Evolutionary conservation across 495 filamentous ascomycete genomes (phyloP), one percentile per base, ranked within the genome.

Genomic region (Aspergillus funiculosus): DNA sequence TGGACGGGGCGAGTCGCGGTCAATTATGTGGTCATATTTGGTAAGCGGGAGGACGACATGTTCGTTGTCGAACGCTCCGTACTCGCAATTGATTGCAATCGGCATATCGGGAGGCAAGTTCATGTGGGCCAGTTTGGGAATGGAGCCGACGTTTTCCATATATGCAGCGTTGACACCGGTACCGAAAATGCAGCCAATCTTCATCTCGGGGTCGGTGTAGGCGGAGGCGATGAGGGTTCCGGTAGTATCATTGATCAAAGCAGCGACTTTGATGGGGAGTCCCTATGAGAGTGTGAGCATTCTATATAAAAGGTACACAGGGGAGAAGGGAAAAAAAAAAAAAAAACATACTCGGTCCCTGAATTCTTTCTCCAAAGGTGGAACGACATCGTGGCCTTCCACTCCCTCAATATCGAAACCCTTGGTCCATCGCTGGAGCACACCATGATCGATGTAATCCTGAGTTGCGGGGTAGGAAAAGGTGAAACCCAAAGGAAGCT

Each of bases 21-120:
- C 91, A 53, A 97, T 86, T 58, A 86, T 79, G 48, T 85, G 70
- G 62, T 97, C 91, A 39, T 79, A 83, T 39, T 80, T 81, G 17
- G 90, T 96, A 24, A 86, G 83, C 11, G 92, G 94, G 14, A 98
- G 82, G 36, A 98, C 85, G 42, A 85, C 73, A 68, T 91, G 85
- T 67, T 98, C 90, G 66, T 96, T 97, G 69, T 98, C 92, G 61
- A 98, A 98, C 39, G 92, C 94, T 37, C 92, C 92, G 76, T 89
- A 98, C 68, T 98, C 92, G 73, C 92, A 98, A 75, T 98, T 98
- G 71, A 98, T 98, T 32, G 90, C 92, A 68, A 98, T 91, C 36
- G 87, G 89, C 61, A 84, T 83, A 43, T 89, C 81, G 1, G 89
- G 78, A 28, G 88, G 86, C n/a, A 98, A 77, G 48, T 91, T 90